phyloP scores from a whole-genome alignment of 2,329 filamentous ascomycete species.

The Sporothrix pallida region DNA sequence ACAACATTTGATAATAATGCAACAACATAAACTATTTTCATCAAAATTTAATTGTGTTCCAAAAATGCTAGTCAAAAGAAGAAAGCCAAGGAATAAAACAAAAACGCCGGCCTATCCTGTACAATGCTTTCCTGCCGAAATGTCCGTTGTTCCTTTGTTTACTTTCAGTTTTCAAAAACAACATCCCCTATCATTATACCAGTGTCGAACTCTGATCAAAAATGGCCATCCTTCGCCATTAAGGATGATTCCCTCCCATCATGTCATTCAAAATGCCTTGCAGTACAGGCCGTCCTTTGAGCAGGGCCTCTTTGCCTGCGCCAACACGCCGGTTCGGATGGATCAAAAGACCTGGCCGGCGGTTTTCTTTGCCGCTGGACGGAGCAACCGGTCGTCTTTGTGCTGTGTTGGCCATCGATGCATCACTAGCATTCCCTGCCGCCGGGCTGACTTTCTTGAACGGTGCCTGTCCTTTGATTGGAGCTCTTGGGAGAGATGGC shows the following conservation, averaged over 20 bases:
- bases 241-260: constrained; percentile 42
- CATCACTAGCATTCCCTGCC: too few species aligned
- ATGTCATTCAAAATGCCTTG: constrained; percentile 80
- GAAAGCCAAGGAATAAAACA: not conserved
- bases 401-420: not conserved
- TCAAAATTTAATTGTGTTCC: not conserved
- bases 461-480: not conserved
- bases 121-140: not conserved
- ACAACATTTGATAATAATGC: too few species aligned
- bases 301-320: constrained; percentile 64
- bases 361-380: constrained; percentile 43
- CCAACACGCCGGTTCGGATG: constrained; percentile 59
- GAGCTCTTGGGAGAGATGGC: not conserved
- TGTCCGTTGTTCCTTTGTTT: not conserved
- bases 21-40: not conserved
- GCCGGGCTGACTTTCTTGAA: not conserved
- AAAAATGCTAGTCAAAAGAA: not conserved
- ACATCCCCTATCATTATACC: too few species aligned
- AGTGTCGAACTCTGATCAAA: not conserved
- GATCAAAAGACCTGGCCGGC: constrained; percentile 48
- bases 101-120: constrained; percentile 11
- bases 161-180: not conserved
- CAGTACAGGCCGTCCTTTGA: constrained; percentile 71
- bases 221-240: not conserved
- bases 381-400: not conserved